A percentile compares a stretch with the other conserved stretches of the same genome.
These are phyloP conservation scores for Xylariaceae sp. DNA, from an alignment of 2,329 filamentous ascomycete species.

Conservation along the genomic window DNA sequence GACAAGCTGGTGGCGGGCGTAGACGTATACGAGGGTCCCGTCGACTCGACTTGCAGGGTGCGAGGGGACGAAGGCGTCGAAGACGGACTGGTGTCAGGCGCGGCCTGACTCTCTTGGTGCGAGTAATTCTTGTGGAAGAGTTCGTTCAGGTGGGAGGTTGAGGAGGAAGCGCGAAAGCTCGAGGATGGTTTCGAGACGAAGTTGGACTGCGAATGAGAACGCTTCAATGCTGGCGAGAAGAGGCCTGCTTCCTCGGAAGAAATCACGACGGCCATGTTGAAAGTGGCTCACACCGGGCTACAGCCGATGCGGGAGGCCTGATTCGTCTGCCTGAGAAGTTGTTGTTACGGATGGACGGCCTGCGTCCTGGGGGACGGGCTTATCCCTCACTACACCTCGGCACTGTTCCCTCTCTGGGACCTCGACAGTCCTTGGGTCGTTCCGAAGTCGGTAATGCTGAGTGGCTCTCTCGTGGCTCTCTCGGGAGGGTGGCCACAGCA, in stretches of 20 bases:
- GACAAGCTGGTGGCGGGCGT: slow-evolving; percentile 59
- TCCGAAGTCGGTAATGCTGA: no score
- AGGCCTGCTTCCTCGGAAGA: slow-evolving; percentile 49
- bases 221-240: slow-evolving; percentile 48
- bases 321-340: no score
- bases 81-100: slow-evolving; percentile 41
- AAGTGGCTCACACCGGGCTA: no score
- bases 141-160: slow-evolving; percentile 39
- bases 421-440: no score
- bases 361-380: no score
- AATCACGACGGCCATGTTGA: slow-evolving; percentile 50
- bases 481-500: no score
- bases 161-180: slow-evolving; percentile 36
- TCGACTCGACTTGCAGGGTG: slow-evolving; percentile 44
- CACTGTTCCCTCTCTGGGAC: no score
- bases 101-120: slow-evolving; percentile 22
- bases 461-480: no score
- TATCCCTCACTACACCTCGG: no score
- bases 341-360: no score
- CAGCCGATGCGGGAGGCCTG: no score
- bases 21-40: slow-evolving; percentile 50
- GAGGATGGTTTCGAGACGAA: slow-evolving; percentile 37
- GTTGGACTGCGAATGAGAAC: slow-evolving; percentile 54
- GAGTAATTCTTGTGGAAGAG: slow-evolving; percentile 36
- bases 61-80: slow-evolving; percentile 51